Base-by-base conservation (phyloP, 2,329 filamentous ascomycete species). In the Lasiodiplodia sp. region DNA sequence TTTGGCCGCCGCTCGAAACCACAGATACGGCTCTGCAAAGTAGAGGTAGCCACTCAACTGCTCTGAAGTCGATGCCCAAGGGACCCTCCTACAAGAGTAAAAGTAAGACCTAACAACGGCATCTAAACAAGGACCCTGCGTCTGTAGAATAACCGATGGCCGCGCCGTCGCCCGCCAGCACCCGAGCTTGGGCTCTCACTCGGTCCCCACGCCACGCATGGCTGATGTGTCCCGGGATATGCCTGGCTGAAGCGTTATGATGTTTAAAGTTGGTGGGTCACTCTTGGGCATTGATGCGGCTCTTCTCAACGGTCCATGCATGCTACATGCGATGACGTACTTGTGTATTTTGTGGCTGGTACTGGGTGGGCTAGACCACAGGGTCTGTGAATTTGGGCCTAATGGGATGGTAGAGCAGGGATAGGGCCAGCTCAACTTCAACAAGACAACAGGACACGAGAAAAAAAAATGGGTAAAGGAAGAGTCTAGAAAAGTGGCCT, bases 31-130 rank as follows among this genome's bases (percentile, higher is more conserved):
- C 31, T 34, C 31, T 34, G 8, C 31, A 10, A 10, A 10, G 31
- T 8, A 34, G 31, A 34, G 31, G 8, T 2, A 34, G 8, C 31
- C 31, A 34, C 8, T 34, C 31, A 10, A 7, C 31, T 34, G 31
- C 5, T 34, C 31, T 34, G 11, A 82, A 75, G 51, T 83, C 81
- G 55, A 88, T 72, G 72, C 90, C 88, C 16, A 8, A 47, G 21
- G 18, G 44, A 47, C 18, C 18, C 44, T 47, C 44, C 18, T 5
- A 7, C 7, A 8, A n/a, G 18, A 47, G 18, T 16, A 18, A 44
- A 44, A 40, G 3, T 10, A 34, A 34, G 31, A 34, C 31, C 31
- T 34, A 34, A 34, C 31, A 34, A 34, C 31, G 31, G 31, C 31
- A 34, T 6, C 31, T 34, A 34, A 47, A 47, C 11, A 47, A n/a